Percentiles rank a stretch among this genome's conserved stretches.
Conservation (phyloP, 2,329 filamentous ascomycete species). For the Verticillium tricorpus region DNA sequence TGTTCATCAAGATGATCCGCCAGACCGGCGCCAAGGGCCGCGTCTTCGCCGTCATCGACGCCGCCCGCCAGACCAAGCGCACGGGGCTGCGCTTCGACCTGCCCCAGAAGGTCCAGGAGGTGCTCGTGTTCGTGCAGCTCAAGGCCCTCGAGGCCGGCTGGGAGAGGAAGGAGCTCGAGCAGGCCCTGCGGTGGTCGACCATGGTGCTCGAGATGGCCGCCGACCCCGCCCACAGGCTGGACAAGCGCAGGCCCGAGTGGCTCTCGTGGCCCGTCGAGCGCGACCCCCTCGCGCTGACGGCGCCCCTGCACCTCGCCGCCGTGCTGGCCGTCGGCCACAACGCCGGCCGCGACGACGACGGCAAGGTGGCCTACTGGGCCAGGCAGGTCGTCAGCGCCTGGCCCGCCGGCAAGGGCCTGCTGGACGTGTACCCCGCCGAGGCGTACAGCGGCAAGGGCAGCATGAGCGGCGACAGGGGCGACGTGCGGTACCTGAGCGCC, state of each 20-base stretch:
- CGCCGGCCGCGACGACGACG: conserved; percentile 23
- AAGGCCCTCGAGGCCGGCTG: conserved; percentile 35
- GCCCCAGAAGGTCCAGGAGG: conserved; percentile 34
- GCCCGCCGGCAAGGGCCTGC: conserved; percentile 32
- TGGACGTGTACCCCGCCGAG: conserved; percentile 28
- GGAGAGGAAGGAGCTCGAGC: conserved; percentile 27
- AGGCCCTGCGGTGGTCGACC: conserved; percentile 41
- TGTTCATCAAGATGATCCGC: conserved; percentile 34
- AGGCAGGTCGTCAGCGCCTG: conserved; percentile 32
- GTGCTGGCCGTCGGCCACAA: conserved; percentile 29
- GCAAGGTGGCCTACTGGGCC: conserved; percentile 32
- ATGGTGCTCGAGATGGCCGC: conserved; percentile 46
- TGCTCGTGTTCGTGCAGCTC: conserved; percentile 33
- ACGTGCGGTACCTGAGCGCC: conserved; percentile 22
- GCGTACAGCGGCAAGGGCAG: conserved; percentile 18
- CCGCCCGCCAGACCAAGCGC: conserved; percentile 38
- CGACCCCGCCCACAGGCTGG: conserved; percentile 31
- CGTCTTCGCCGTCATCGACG: conserved; percentile 44
- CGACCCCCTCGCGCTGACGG: conserved; percentile 38
- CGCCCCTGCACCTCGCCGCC: conserved; percentile 38
- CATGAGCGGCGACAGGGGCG: not conserved
- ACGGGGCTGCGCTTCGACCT: conserved; percentile 40
- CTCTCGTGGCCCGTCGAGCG: conserved; percentile 24
- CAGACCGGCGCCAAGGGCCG: conserved; percentile 33
- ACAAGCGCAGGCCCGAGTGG: conserved; percentile 8